Base-by-base conservation (phyloP, 805 yeast genomes). In the Danielia oregonensis region DNA sequence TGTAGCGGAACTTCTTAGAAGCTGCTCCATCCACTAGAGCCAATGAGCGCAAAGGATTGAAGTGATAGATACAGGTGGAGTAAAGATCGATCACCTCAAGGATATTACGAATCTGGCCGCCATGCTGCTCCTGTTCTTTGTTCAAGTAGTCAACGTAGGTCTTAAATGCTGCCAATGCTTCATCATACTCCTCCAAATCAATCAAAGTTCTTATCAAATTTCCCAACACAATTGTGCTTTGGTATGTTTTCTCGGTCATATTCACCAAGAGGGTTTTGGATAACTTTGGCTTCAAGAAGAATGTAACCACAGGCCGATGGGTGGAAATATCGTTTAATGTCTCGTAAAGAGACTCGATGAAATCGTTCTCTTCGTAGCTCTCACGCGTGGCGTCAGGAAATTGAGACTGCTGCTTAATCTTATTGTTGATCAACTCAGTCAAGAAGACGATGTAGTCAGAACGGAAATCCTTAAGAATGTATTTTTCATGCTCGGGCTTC, bases 101-200 rank as follows among this genome's bases (percentile, higher is more conserved):
- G 14, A 68, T 44, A 33, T 68, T 64, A 14, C 49, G 44, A 18
- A 61, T 49, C 11, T 36, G 17, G 4, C 65, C 64, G 7, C 51
- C 51, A 26, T 53, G 44, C 24, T 60, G 66, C 22, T 55, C 52
- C 40, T 54, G 52, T 11, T 63, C 67, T 26, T 55, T 59, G 12
- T 57, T 54, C 7, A 60, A 37, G 42, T 68, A 68, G 14, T 48
- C 41, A 6, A 52, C 44, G 39, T 56, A 67, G 1, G 72, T 65
- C 22, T 57, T 59, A 36, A 66, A 59, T 0, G 70, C 70, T 6
- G 68, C 68, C 33, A 61, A 50, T 1, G 72, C 73, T 40, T 68
- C 72, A 37, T 68, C 73, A 39, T 54, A 61, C 37, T 67, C 70
- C 6, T 52, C 44, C 31, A 55, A 43, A 12, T 61, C 63, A 13